phyloP scores from a whole-genome alignment of 768 basidiomycete genomes.

The Phylloporus sp. region DNA sequence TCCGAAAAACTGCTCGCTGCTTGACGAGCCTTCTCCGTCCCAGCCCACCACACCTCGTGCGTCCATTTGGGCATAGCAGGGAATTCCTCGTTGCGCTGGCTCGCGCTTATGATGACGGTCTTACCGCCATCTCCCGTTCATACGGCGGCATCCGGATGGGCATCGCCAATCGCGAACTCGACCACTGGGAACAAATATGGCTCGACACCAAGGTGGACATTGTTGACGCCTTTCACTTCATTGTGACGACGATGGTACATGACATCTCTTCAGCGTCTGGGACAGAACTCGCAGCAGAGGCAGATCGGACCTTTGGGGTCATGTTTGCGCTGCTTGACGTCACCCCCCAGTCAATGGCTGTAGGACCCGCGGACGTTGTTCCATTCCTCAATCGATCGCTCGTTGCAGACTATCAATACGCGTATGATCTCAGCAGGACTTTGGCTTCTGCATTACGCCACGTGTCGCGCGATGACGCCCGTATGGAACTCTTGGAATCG shows the following conservation, averaged over 20 bases:
- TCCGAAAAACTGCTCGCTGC: conserved; percentile 60
- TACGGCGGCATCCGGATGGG: conserved; percentile 50
- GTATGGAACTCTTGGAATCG: conserved; percentile 53
- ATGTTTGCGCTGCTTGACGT: conserved; percentile 56
- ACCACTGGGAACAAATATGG: conserved; percentile 70
- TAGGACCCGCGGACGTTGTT: conserved; percentile 25
- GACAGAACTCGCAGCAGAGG: conserved; percentile 38
- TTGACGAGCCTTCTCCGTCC: conserved; percentile 50
- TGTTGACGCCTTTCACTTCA: conserved; percentile 62
- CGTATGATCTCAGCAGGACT: conserved; percentile 53
- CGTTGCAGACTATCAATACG: conserved; percentile 66
- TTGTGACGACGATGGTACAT: conserved; percentile 46
- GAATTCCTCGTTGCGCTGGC: conserved; percentile 55
- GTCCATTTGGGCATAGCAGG: conserved; percentile 48
- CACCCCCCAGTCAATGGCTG: conserved; percentile 18
- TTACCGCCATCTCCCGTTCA: conserved; percentile 48
- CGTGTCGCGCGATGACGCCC: conserved; percentile 50
- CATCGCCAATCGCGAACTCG: conserved; percentile 31
- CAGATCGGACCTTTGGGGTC: conserved; percentile 52
- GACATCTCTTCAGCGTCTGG: conserved; percentile 45
- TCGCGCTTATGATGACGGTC: conserved; percentile 53
- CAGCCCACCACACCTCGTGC: conserved; percentile 44
- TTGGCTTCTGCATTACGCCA: conserved; percentile 43
- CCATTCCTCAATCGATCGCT: conserved; percentile 67
- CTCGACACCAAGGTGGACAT: conserved; percentile 69